A percentile compares a stretch with the other conserved stretches of the same genome.
These are phyloP conservation scores for Aspergillus aculeatinus DNA, from an alignment of 2,329 filamentous ascomycete species.

Conservation along the genomic window DNA sequence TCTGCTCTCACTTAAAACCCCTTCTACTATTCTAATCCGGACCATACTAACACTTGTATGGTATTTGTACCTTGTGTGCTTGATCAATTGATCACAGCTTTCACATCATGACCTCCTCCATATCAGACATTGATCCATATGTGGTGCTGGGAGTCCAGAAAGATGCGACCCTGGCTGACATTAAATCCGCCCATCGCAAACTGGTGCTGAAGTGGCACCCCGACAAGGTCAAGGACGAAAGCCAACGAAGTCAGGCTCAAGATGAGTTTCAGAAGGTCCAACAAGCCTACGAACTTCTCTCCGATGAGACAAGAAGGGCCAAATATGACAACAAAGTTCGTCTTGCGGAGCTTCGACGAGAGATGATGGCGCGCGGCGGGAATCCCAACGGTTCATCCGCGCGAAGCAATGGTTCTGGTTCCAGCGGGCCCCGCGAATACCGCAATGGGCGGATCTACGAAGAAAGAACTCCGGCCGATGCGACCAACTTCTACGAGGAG, in stretches of 20 bases:
- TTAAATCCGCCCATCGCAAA: constrained; percentile 79
- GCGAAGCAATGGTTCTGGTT: constrained; percentile 19
- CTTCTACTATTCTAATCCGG: constrained; percentile 4
- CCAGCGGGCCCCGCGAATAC: constrained; percentile 35
- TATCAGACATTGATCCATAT: constrained; percentile 68
- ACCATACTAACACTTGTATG: constrained; percentile 5
- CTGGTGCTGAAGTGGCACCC: constrained; percentile 86
- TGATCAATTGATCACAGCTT: constrained; percentile 10
- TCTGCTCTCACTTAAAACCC: background rate
- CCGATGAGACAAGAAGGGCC: constrained; percentile 68
- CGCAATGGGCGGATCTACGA: constrained; percentile 47
- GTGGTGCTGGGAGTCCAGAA: constrained; percentile 70
- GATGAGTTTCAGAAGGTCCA: constrained; percentile 91
- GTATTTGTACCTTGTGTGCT: constrained; percentile 19
- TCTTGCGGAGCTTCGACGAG: constrained; percentile 63
- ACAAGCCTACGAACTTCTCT: constrained; percentile 86
- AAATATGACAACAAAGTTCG: constrained; percentile 77
- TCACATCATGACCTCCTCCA: constrained; percentile 26
- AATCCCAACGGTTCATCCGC: constrained; percentile 15
- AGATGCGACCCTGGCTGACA: constrained; percentile 67
- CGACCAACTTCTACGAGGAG: constrained; percentile 37
- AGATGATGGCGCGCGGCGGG: constrained; percentile 50
- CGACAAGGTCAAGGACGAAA: constrained; percentile 81
- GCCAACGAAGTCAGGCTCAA: constrained; percentile 73
- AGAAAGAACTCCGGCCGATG: constrained; percentile 40